phyloP scores from a whole-genome alignment of 441 rosid species.

The Erysimum cheiri region DNA sequence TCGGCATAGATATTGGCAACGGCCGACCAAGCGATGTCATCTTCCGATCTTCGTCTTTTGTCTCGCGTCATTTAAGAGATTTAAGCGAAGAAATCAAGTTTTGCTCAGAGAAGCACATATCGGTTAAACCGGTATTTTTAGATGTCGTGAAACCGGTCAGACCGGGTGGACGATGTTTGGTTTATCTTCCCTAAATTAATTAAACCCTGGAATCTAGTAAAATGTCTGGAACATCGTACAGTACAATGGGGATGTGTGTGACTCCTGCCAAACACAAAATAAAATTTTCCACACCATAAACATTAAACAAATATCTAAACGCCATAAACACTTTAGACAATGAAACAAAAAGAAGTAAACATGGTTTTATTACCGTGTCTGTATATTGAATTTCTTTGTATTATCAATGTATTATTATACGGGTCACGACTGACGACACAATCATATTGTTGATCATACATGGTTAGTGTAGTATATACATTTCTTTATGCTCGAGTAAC shows the following conservation, averaged over 20 bases:
- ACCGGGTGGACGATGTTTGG: neutral
- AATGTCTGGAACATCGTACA: slow-evolving; percentile 13
- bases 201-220: slow-evolving; percentile 26
- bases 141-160: neutral
- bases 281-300: neutral
- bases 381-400: neutral
- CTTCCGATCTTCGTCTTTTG: neutral
- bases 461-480: slow-evolving; percentile 13
- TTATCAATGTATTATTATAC: slow-evolving; percentile 12
- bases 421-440: slow-evolving; percentile 39
- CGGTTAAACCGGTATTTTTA: neutral
- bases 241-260: neutral
- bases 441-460: slow-evolving; percentile 39
- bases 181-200: neutral
- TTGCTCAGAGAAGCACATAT: neutral
- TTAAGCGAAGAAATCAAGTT: neutral
- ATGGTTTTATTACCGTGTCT: slow-evolving; percentile 16
- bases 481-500: slow-evolving; percentile 28
- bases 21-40: neutral
- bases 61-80: neutral
- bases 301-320: neutral
- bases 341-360: slow-evolving; percentile 13
- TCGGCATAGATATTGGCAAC: neutral
- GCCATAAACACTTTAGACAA: neutral
- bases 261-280: slow-evolving; percentile 9